A percentile compares a stretch with the other conserved stretches of the same genome.
phyloP scores from a whole-genome alignment of 2,329 filamentous ascomycete species.

The Ascochyta fabae region DNA sequence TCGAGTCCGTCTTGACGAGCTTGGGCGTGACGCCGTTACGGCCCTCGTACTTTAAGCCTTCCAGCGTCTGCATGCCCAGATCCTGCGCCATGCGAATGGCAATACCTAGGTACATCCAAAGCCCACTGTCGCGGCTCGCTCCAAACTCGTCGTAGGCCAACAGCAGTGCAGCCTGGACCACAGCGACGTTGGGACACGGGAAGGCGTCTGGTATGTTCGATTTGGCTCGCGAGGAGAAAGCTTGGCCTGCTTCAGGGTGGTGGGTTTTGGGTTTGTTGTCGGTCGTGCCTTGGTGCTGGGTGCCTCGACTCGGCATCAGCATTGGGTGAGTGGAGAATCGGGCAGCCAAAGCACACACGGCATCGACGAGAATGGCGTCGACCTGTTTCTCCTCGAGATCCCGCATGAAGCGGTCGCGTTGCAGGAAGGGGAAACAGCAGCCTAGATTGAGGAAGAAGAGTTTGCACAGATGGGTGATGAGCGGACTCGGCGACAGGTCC shows the following conservation, averaged over 20 bases:
- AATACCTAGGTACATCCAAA: slow-evolving; percentile 93
- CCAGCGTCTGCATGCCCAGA: slow-evolving; percentile 79
- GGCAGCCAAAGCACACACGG: slow-evolving; percentile 81
- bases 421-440: slow-evolving; percentile 85
- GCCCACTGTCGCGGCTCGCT: slow-evolving; percentile 82
- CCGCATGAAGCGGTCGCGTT: slow-evolving; percentile 73
- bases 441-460: slow-evolving; percentile 83
- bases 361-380: slow-evolving; percentile 84
- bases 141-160: slow-evolving; percentile 91
- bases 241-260: slow-evolving; percentile 73
- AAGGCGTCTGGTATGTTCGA: slow-evolving; percentile 83
- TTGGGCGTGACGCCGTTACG: slow-evolving; percentile 63
- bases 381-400: slow-evolving; percentile 80
- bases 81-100: slow-evolving; percentile 84
- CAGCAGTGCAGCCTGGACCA: slow-evolving; percentile 81
- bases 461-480: slow-evolving; percentile 79
- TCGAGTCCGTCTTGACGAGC: slow-evolving; percentile 54
- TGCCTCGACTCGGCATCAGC: slow-evolving; percentile 56
- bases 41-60: slow-evolving; percentile 70
- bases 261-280: slow-evolving; percentile 33
- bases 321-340: slow-evolving; percentile 73
- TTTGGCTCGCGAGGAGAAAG: slow-evolving; percentile 83
- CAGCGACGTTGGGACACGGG: slow-evolving; percentile 80
- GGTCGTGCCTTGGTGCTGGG: slow-evolving; percentile 50
- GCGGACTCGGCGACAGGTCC: slow-evolving; percentile 70